These are phyloP conservation scores for Boletus rufocinnamomeus DNA, from an alignment of 768 basidiomycete genomes.

Conservation along the genomic window DNA sequence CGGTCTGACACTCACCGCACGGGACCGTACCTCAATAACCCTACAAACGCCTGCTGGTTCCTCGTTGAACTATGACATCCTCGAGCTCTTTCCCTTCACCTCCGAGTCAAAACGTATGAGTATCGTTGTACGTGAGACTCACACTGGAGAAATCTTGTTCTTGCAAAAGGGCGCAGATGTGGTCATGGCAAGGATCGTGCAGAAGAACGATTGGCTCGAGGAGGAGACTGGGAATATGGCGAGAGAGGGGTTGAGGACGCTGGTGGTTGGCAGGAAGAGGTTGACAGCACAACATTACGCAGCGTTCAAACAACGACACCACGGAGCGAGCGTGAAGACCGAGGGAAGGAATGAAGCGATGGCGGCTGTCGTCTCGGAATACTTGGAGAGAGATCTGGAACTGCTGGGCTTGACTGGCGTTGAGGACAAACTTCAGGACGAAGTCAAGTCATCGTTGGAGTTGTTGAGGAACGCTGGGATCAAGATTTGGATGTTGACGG, in stretches of 20 bases:
- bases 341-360: conserved; percentile 85
- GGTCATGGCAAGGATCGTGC: conserved; percentile 95
- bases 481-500: conserved; percentile 99
- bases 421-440: conserved; percentile 97
- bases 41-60: conserved; percentile 70
- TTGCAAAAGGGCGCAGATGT: conserved; percentile 98
- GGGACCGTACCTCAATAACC: conserved; percentile 90
- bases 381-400: conserved; percentile 88
- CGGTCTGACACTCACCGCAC: conserved; percentile 83
- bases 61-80: conserved; percentile 74
- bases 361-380: conserved; percentile 67
- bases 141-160: conserved; percentile 80
- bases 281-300: conserved; percentile 68
- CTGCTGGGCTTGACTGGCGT: conserved; percentile 95
- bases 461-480: conserved; percentile 92
- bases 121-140: conserved; percentile 83
- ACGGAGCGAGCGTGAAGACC: conserved; percentile 74
- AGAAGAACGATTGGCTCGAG: conserved; percentile 97
- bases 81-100: conserved; percentile 97
- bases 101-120: conserved; percentile 99
- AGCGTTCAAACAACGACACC: conserved; percentile 71
- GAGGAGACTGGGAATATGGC: conserved; percentile 99
- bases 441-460: conserved; percentile 92
- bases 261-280: conserved; percentile 87
- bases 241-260: conserved; percentile 89